Base-by-base conservation (phyloP, 371 early-diverging fungal species). In the Batkoa obscura region DNA sequence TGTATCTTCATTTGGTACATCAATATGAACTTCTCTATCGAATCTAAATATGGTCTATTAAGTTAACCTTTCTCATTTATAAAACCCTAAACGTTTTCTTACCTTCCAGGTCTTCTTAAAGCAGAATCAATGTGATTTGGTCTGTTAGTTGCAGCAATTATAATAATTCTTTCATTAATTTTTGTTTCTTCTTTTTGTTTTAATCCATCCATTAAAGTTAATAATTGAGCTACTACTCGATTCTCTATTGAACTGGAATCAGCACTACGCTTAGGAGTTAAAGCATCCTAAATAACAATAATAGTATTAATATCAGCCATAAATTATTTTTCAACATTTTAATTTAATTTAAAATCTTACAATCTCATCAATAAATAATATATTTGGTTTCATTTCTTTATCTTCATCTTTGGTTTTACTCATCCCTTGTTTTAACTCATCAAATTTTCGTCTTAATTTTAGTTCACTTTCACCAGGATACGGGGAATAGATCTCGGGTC, bases 71-170 rank as follows among this genome's bases (percentile, higher is more conserved):
- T 23, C 23, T 23, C 23, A 23, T 23, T 23, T 23, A 23, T 23
- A 23, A 23, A 23, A 23, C 23, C 23, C 23, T 23, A 23, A 23
- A 23, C 23, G 23, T 23, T 23, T 23, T 23, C 23, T 12, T 45
- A 86, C 74, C 95, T 70, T 37, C 99, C 99, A 23, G 97, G 99
- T 50, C 99, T 71, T 36, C 99, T 66, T 34, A 99, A 68, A 2
- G 99, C 99, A 1, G 96, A 82, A 69, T 99, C 99, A 37, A 99
- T 78, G 0, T 90, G 78, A 62, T 99, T 94, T 0, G 99, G 99
- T 42, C 96, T 74, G 70, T 99, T 99, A 0, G 99, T 99, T 0
- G 99, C 98, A 2, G 86, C 99, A 50, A 99, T 74, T 0, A 98
- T 82, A 15, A 96, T 78, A 0, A 96, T 63, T 0, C 79, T 80